Conservation (phyloP, 1,284 basidiomycete species). For the Testicularia cyperi region DNA sequence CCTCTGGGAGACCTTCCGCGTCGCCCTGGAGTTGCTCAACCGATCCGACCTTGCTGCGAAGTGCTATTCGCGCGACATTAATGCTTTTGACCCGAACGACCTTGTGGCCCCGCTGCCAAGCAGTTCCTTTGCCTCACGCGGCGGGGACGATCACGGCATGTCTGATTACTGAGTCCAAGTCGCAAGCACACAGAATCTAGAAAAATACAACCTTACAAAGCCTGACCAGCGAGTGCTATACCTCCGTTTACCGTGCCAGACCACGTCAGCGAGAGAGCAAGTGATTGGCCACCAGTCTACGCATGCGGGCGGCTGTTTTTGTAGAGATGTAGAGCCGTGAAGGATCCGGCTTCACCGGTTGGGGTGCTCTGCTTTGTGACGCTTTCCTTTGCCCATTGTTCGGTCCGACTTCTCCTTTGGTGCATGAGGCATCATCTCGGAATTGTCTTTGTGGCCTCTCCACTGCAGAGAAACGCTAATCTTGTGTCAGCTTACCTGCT, state of each 20-base stretch:
- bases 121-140: neutral
- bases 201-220: no score
- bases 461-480: constrained; percentile 10
- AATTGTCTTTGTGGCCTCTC: constrained; percentile 26
- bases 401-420: constrained; percentile 15
- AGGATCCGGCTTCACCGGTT: no score
- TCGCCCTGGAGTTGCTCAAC: constrained; percentile 54
- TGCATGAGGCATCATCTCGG: constrained; percentile 23
- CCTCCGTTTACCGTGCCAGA: no score
- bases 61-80: constrained; percentile 35
- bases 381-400: constrained; percentile 34
- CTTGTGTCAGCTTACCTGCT: no score
- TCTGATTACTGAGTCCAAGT: neutral
- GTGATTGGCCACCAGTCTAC: no score
- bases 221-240: no score
- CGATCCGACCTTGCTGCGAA: constrained; percentile 47
- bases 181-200: no score
- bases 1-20: constrained; percentile 57
- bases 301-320: no score
- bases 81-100: constrained; percentile 42
- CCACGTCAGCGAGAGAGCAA: no score
- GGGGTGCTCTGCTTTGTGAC: constrained; percentile 12
- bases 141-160: neutral
- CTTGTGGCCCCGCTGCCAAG: constrained; percentile 23
- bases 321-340: no score